Evolutionary conservation across 208 protist species (phyloP), one percentile per base, ranked within the genome.

Genomic region (Balamuthia mandrillaris): DNA sequence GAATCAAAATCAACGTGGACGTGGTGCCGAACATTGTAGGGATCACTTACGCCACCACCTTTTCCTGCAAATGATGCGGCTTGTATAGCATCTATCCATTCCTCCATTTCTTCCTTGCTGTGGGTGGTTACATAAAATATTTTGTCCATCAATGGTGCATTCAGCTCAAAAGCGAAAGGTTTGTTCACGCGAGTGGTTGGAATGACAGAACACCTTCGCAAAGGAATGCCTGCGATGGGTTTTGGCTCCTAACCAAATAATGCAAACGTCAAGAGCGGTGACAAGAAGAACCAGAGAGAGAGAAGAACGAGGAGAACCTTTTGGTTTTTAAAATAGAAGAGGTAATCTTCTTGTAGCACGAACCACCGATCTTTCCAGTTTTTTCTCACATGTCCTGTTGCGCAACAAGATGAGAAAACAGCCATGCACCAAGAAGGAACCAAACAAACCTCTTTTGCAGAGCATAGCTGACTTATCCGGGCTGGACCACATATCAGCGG

Each of bases 1-100:
- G 66, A 75, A 27, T 52, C 24, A 27, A 75, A 75, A 52, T 75
- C 66, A 6, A 75, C 66, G 24, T 75, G 66, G 10, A 75, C 66
- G 29, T 77, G 66, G 27, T 77, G 66, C 29, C 66, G 9, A 39
- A 77, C 66, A 18, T 77, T 77, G 66, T 35, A 77, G 6, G 66
- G 66, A 4, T 56, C 24, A 5, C 66, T 45, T 27, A 77, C 44
- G 21, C 37, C 37, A 45, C 47, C 47, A 33, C 61, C 41, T 6
- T 45, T 39, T 29, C 61, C n/a, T n/a, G n/a, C n/a, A n/a, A n/a
- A n/a, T n/a, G n/a, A 70, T 1, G 61, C 61, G 6, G 5, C 27
- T 3, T 5, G 16, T 12, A 70, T 2, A 2, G 61, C 61, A 29
- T 70, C 35, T 5, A 70, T 70, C 61, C 61, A 70, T 1, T 39